These are phyloP conservation scores for Beta macrorhiza DNA, from an alignment of 179 eudicot species.

Conservation along the genomic window DNA sequence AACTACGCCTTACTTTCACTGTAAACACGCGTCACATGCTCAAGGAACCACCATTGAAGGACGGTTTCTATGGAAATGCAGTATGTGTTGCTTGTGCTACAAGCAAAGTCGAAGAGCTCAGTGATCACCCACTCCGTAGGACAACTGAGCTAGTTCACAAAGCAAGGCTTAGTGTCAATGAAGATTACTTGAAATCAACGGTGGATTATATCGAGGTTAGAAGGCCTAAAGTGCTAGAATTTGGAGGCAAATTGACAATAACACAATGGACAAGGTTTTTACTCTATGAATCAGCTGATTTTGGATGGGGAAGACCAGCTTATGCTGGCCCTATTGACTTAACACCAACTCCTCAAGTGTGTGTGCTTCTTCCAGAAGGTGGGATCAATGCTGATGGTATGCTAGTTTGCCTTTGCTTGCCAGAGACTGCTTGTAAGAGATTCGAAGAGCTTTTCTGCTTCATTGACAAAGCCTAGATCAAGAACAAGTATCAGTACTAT, in stretches of 20 bases:
- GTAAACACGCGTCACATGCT: constrained; percentile 77
- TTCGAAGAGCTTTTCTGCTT: constrained; percentile 51
- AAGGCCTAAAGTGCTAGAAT: constrained; percentile 77
- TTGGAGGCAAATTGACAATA: constrained; percentile 80
- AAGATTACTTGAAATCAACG: constrained; percentile 73
- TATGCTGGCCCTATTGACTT: constrained; percentile 94
- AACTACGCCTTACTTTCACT: constrained; percentile 74
- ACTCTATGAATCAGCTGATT: constrained; percentile 85
- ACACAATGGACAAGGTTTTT: constrained; percentile 96
- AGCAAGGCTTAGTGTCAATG: constrained; percentile 60
- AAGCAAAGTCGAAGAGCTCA: constrained; percentile 50
- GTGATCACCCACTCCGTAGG: constrained; percentile 35
- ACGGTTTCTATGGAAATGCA: constrained; percentile 90
- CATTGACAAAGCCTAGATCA: constrained; percentile 15
- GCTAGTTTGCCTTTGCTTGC: constrained; percentile 91
- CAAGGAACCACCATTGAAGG: constrained; percentile 45
- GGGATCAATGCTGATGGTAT: constrained; percentile 49
- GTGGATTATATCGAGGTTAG: constrained; percentile 62
- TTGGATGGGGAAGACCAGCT: constrained; percentile 79
- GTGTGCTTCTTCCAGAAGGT: constrained; percentile 74
- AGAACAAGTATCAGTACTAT: neutral
- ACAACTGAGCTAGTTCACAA: constrained; percentile 50
- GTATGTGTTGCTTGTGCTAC: constrained; percentile 76
- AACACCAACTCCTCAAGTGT: constrained; percentile 92
- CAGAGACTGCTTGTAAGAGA: constrained; percentile 49